These are phyloP conservation scores for Sporothrix euskadiensis DNA, from an alignment of 2,329 filamentous ascomycete species.

Conservation along the genomic window DNA sequence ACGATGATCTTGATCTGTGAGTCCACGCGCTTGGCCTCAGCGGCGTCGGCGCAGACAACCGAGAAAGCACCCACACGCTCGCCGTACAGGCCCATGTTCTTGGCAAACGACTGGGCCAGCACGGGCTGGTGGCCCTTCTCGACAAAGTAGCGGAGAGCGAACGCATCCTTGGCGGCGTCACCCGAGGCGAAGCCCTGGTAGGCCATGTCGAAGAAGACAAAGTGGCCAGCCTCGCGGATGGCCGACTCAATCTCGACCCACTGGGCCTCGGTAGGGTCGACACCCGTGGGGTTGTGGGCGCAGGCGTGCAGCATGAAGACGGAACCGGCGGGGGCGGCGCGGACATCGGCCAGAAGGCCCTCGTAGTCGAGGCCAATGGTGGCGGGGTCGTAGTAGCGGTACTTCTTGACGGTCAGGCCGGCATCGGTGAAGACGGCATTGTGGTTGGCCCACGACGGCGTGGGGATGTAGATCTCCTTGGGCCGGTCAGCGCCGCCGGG, in stretches of 20 bases:
- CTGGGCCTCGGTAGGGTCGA: constrained; percentile 88
- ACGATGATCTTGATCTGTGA: constrained; percentile 98
- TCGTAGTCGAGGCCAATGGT: constrained; percentile 98
- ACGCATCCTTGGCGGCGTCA: constrained; percentile 88
- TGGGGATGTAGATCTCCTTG: constrained; percentile 97
- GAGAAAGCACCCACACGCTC: constrained; percentile 98
- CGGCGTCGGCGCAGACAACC: constrained; percentile 72
- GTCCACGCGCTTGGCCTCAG: constrained; percentile 89
- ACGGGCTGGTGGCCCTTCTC: constrained; percentile 85
- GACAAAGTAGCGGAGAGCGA: constrained; percentile 89
- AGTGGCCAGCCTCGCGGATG: constrained; percentile 84
- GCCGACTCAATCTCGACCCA: constrained; percentile 88
- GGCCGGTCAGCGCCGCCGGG: constrained; percentile 58
- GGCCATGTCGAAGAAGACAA: constrained; percentile 98
- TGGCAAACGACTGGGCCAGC: constrained; percentile 92
- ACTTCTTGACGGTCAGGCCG: constrained; percentile 87
- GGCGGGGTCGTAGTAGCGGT: constrained; percentile 99
- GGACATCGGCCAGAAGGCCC: constrained; percentile 86
- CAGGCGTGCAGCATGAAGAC: constrained; percentile 94
- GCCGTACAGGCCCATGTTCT: constrained; percentile 99
- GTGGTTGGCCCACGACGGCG: constrained; percentile 97
- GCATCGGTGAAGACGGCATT: constrained; percentile 93
- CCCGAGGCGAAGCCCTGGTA: constrained; percentile 98
- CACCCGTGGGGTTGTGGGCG: constrained; percentile 95
- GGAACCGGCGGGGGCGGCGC: constrained; percentile 80